Evolutionary conservation across 1,284 basidiomycete genomes (phyloP).

Genomic region (Cutaneotrichosporon cutaneum): DNA sequence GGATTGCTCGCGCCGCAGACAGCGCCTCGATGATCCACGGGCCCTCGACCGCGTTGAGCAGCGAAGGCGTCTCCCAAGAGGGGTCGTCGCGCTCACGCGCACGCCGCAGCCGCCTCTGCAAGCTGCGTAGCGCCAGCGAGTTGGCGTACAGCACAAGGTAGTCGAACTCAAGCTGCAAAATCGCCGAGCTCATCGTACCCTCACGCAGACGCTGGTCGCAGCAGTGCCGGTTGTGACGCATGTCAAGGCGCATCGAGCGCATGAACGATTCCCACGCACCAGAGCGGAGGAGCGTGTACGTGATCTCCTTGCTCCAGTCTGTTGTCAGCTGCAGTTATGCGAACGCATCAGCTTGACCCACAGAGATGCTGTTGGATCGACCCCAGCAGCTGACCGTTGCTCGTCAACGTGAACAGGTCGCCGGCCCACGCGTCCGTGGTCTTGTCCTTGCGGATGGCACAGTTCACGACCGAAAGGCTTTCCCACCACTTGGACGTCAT

Average conservation of each 20-base stretch:
- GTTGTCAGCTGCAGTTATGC: background rate
- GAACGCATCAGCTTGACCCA: background rate
- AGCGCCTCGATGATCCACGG: slow-evolving; percentile 24
- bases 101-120: slow-evolving; percentile 19
- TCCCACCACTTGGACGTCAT: slow-evolving; percentile 27
- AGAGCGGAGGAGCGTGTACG: slow-evolving; percentile 12
- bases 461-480: slow-evolving; percentile 12
- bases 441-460: slow-evolving; percentile 7
- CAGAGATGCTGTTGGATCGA: slow-evolving; percentile 8
- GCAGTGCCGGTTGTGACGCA: slow-evolving; percentile 15
- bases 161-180: slow-evolving; percentile 21
- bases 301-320: slow-evolving; percentile 21
- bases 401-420: slow-evolving; percentile 5
- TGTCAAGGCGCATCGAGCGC: slow-evolving; percentile 18
- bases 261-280: slow-evolving; percentile 24
- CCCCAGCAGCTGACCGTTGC: background rate
- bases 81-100: slow-evolving; percentile 13
- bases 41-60: slow-evolving; percentile 24
- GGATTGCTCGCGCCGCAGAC: slow-evolving; percentile 16
- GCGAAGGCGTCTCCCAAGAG: slow-evolving; percentile 17
- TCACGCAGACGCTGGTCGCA: slow-evolving; percentile 15
- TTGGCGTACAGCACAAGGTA: slow-evolving; percentile 23
- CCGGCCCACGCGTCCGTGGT: background rate
- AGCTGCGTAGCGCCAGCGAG: slow-evolving; percentile 16
- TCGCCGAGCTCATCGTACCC: slow-evolving; percentile 16